Base-by-base conservation (phyloP, 2,329 filamentous ascomycete species). In the Pseudocercospora vitis region DNA sequence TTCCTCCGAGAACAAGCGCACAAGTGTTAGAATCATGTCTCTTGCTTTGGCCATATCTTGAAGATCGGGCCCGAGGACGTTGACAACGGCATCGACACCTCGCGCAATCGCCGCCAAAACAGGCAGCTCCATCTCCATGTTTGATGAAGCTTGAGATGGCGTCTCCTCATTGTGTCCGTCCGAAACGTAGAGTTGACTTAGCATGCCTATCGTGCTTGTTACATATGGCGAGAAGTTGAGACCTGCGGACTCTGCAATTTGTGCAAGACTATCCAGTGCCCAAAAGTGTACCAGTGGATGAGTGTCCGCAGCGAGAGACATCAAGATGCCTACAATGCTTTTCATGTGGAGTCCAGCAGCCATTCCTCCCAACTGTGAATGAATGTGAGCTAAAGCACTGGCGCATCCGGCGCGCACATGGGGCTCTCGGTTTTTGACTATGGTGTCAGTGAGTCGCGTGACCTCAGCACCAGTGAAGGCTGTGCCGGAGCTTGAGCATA, bases 271-370 rank as follows among this genome's bases (percentile, higher is more conserved):
- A 68, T 96, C 91, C 39, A 99, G 77, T 2, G 95, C 92, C 91
- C 91, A 97, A 68, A 92, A 96, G 71, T 99, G 94, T 7, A 99
- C 94, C 0, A 89, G 86, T 0, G 94, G 91, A 69, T 99, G 94
- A 16, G 92, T 89, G 67, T 99, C 94, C 63, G 91, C 96, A 70
- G 91, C 92, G 7, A 99, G 80, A 6, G 94, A 97, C 88, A 97
- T 95, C n/a, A 99, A 76, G 32, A 99, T 95, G 14, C 92, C 88
- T n/a, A 96, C 81, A 46, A 99, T 96, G 1, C 91, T 96, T 75
- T 97, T 97, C 47, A 99, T 79, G 69, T 99, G 94, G 64, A 94
- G 91, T 3, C 91, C 91, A 50, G 94, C 94, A 49, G 94, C 94
- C 91, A 99, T 97, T 52, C 94, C 92, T 53, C 94, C 95, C 28